Evolutionary conservation across 345 rosid species (phyloP).

Genomic region (Ailanthus altissimus): DNA sequence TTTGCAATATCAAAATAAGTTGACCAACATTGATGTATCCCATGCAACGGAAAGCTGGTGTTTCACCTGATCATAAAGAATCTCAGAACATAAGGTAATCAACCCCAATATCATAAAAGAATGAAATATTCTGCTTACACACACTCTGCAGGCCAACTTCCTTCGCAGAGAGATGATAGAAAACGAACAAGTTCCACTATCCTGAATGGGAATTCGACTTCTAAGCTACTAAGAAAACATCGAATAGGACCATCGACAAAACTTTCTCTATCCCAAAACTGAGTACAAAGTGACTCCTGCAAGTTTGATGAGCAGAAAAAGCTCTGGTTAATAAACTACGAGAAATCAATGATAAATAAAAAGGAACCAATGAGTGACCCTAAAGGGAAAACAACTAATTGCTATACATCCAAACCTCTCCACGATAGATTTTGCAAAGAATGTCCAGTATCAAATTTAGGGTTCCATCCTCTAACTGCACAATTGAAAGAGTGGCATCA

Average conservation of each 20-base stretch:
- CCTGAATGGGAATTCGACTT: constrained; percentile 88
- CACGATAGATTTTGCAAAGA: constrained; percentile 81
- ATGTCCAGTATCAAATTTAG: constrained; percentile 78
- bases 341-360: constrained; percentile 4
- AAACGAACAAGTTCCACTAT: constrained; percentile 69
- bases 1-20: neutral
- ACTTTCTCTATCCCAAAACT: constrained; percentile 95
- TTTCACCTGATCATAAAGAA: neutral
- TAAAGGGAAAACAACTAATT: constrained; percentile 17
- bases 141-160: constrained; percentile 97
- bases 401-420: constrained; percentile 64
- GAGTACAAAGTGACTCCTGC: constrained; percentile 94
- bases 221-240: constrained; percentile 86
- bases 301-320: constrained; percentile 26
- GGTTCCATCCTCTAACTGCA: constrained; percentile 71
- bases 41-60: constrained; percentile 3
- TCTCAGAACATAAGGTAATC: neutral
- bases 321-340: constrained; percentile 28
- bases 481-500: constrained; percentile 23
- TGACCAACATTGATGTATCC: neutral
- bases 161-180: constrained; percentile 87
- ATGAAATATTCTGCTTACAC: constrained; percentile 59
- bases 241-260: constrained; percentile 93
- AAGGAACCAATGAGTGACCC: constrained; percentile 16
- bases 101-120: neutral